Base-by-base conservation (phyloP, 768 basidiomycete genomes). In the Kwoniella shandongensis region DNA sequence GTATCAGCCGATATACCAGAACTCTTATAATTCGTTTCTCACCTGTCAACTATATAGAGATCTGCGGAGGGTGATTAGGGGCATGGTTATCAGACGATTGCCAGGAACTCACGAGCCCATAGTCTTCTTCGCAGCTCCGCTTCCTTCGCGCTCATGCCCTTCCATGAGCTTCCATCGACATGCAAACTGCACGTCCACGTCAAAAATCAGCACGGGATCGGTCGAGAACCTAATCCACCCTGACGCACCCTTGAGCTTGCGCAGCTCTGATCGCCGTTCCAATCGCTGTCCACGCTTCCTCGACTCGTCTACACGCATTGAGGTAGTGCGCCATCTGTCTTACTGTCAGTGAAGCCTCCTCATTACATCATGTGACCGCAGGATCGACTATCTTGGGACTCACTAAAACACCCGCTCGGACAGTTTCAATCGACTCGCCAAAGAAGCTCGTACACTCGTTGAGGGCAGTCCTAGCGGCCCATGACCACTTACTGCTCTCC, bases 181-280 rank as follows among this genome's bases (percentile, higher is more conserved):
- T 69, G 64, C 22, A 66, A 46, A 2, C 65, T 66, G 20, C 8
- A 6, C 18, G 36, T 22, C 12, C 26, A n/a, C n/a, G n/a, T n/a
- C n/a, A n/a, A n/a, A n/a, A n/a, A n/a, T n/a, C n/a, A n/a, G n/a
- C n/a, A n/a, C n/a, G n/a, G 7, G 32, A 36, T 47, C 12, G 50
- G 39, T 20, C 23, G 13, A 30, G 29, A 38, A 29, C n/a, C 17
- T 40, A 26, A 26, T 12, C 27, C 22, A n/a, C 30, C 29, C 4
- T 23, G 17, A 45, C 61, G 56, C 45, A 66, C 57, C 67, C 67
- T 26, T 63, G 67, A 13, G 65, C 64, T 22, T 69, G 65, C 10
- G 62, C 58, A 18, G 57, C 50, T 29, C 65, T 30, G 22, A 63
- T 58, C 1, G 56, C 61, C 13, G 51, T 40, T 3, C 62, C 59